Conservation (phyloP, 805 yeast genomes). For the Lipomyces kockii region DNA sequence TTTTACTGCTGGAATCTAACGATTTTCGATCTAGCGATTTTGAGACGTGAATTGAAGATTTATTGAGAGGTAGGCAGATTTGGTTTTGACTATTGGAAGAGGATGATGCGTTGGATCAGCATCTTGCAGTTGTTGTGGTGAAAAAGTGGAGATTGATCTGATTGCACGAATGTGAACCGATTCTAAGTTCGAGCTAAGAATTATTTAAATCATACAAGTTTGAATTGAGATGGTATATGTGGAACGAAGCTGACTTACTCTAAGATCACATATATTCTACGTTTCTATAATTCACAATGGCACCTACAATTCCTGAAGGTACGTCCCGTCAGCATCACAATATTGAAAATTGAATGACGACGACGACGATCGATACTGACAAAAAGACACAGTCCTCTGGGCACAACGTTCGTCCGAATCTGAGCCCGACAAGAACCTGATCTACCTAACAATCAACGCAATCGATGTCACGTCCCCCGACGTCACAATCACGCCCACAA, state of each 20-base stretch:
- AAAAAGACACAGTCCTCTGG: conserved; percentile 71
- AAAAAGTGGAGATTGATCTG: background rate
- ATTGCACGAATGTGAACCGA: background rate
- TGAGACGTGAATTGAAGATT: background rate
- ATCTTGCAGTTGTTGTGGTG: background rate
- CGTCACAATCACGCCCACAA: conserved; percentile 61
- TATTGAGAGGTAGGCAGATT: background rate
- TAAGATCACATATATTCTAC: background rate
- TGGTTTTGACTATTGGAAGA: background rate
- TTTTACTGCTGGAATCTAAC: no score
- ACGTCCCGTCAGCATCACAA: background rate
- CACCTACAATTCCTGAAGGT: conserved; percentile 22
- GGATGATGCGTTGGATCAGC: background rate
- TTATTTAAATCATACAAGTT: no score
- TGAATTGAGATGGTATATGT: no score
- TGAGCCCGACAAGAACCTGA: conserved; percentile 72
- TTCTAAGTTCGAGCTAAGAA: no score
- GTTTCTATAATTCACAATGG: conserved; percentile 11
- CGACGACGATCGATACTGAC: background rate
- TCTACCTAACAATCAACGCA: conserved; percentile 74
- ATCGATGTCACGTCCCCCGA: conserved; percentile 69
- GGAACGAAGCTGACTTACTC: background rate
- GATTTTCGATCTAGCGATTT: background rate
- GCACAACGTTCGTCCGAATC: conserved; percentile 91
- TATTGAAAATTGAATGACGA: background rate